Percentiles rank a stretch among this genome's conserved stretches.
phyloP scores from a whole-genome alignment of 768 basidiomycete genomes.

The Multifurca ochricompacta region DNA sequence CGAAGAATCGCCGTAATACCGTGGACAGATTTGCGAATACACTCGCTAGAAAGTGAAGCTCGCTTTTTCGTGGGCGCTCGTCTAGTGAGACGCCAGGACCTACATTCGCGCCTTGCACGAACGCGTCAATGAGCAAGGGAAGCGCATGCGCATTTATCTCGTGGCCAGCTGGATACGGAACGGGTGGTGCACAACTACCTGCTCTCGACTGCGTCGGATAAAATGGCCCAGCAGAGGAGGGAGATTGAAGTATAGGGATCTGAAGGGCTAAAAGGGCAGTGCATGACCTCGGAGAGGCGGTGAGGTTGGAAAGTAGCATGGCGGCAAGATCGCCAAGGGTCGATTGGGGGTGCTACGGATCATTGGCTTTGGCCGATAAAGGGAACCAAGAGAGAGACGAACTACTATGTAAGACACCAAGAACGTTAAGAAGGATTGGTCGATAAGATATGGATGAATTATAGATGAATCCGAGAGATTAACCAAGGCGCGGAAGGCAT shows the following conservation, averaged over 20 bases:
- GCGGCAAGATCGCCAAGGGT: conserved; percentile 89
- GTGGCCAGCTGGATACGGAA: conserved; percentile 56
- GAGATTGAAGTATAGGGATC: conserved; percentile 51
- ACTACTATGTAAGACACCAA: conserved; percentile 88
- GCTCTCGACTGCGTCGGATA: conserved; percentile 75
- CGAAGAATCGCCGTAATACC: conserved; percentile 37
- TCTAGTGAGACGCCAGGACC: conserved; percentile 41
- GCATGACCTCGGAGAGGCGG: conserved; percentile 64
- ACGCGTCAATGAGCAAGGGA: conserved; percentile 84
- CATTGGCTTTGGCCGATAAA: not conserved
- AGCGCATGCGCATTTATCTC: conserved; percentile 53
- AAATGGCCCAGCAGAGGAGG: conserved; percentile 43
- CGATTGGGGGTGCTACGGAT: conserved; percentile 48
- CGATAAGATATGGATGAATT: conserved; percentile 58
- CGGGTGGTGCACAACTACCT: conserved; percentile 68
- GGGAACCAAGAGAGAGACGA: conserved; percentile 27
- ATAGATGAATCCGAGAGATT: conserved; percentile 84
- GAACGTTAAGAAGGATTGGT: conserved; percentile 67
- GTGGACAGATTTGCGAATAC: conserved; percentile 89
- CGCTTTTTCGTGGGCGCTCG: conserved; percentile 57
- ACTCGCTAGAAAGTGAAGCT: conserved; percentile 85
- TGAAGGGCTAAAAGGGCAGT: conserved; percentile 54
- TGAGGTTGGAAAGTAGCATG: conserved; percentile 97
- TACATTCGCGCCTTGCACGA: conserved; percentile 61
- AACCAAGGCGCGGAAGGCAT: conserved; percentile 89